Evolutionary conservation across 352 stramenopile genomes (phyloP).

Genomic region (Pythium brachiatum): DNA sequence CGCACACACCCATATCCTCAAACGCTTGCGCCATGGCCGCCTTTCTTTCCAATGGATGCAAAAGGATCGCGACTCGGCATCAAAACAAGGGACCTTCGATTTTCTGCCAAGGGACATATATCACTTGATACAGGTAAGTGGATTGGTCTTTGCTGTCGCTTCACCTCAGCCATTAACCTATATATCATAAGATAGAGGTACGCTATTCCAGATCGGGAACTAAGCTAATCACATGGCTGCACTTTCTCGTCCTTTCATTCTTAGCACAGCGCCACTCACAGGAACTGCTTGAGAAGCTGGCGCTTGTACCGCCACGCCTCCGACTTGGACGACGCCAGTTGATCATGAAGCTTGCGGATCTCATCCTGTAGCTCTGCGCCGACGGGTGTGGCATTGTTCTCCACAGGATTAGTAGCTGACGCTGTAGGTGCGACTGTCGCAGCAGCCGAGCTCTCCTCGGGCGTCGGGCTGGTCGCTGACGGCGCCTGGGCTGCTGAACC

Average conservation of each 20-base stretch:
- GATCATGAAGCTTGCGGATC: conserved; percentile 67
- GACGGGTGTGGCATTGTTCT: neutral
- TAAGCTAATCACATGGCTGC: neutral
- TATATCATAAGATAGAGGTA: neutral
- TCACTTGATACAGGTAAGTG: neutral
- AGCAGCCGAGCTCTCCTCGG: neutral
- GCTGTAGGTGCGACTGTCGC: neutral
- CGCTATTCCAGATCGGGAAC: neutral
- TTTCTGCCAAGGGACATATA: neutral
- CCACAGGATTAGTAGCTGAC: neutral
- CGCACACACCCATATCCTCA: conserved; percentile 16
- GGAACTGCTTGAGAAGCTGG: conserved; percentile 74
- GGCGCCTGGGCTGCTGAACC: neutral
- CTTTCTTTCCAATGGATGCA: too few relatives aligned
- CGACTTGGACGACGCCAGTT: conserved; percentile 63
- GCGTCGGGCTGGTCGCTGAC: neutral
- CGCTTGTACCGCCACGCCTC: conserved; percentile 76
- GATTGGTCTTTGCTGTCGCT: too few relatives aligned
- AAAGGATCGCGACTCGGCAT: too few relatives aligned
- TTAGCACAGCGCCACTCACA: too few relatives aligned
- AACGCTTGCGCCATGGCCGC: conserved; percentile 2
- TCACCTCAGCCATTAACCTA: neutral
- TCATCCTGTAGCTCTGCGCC: conserved; percentile 48
- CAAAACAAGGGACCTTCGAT: neutral
- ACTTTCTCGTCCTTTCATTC: too few relatives aligned